phyloP scores from a whole-genome alignment of 306 rosid species.

The Bauhinia variegata region DNA sequence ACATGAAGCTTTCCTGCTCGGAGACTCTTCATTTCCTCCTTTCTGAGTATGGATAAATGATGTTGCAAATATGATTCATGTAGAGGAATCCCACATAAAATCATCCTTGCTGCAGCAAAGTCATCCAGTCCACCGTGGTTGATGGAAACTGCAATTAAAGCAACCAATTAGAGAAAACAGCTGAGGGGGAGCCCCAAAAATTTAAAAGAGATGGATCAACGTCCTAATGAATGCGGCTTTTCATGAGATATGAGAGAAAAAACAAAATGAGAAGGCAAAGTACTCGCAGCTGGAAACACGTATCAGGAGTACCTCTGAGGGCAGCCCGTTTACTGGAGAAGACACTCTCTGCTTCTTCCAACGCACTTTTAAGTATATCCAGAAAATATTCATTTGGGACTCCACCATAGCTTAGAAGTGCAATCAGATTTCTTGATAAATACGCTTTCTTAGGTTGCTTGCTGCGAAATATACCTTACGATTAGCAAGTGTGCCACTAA shows the following conservation, averaged over 20 bases:
- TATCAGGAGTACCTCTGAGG: conserved; percentile 75
- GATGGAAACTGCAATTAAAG: conserved; percentile 52
- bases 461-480: conserved; percentile 52
- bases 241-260: no score
- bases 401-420: conserved; percentile 81
- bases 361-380: conserved; percentile 49
- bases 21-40: conserved; percentile 52
- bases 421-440: conserved; percentile 60
- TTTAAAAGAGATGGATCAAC: no score
- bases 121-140: conserved; percentile 61
- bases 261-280: no score
- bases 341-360: conserved; percentile 48
- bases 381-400: conserved; percentile 72
- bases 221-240: no score
- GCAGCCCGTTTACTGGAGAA: conserved; percentile 62
- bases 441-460: conserved; percentile 50
- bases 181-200: neutral
- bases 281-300: no score
- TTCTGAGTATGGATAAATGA: conserved; percentile 47
- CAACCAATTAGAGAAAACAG: conserved; percentile 22
- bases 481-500: conserved; percentile 29
- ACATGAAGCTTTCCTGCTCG: conserved; percentile 53
- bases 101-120: conserved; percentile 58
- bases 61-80: conserved; percentile 69
- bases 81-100: conserved; percentile 70